These are phyloP conservation scores for Nakazawaea populi DNA, from an alignment of 805 yeast genomes.

Conservation along the genomic window DNA sequence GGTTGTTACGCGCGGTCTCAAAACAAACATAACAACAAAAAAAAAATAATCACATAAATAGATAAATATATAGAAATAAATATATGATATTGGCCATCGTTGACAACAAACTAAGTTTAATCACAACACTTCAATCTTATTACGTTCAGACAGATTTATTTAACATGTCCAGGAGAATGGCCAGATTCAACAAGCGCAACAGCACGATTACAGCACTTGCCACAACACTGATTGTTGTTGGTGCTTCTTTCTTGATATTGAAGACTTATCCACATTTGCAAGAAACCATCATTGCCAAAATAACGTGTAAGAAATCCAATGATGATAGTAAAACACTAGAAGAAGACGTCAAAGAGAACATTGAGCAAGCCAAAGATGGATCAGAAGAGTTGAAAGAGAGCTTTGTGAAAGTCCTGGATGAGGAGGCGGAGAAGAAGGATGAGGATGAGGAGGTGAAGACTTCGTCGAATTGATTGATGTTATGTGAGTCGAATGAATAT, in stretches of 20 bases:
- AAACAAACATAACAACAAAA: too few species aligned
- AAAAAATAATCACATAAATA: neutral
- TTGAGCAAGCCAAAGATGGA: neutral
- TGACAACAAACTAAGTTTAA: too few species aligned
- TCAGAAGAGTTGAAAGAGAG: conserved; percentile 6
- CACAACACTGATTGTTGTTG: conserved; percentile 6
- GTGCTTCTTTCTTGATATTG: conserved; percentile 6
- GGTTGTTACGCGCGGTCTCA: too few species aligned
- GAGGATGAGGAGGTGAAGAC: neutral
- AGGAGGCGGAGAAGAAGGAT: neutral
- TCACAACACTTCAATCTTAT: too few species aligned
- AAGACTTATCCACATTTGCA: conserved; percentile 11
- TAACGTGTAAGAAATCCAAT: neutral
- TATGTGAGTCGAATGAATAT: neutral
- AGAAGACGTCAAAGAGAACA: neutral
- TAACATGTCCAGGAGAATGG: neutral
- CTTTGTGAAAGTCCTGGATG: conserved; percentile 9
- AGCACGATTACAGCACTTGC: conserved; percentile 2
- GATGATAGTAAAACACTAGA: too few species aligned
- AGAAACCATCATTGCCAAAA: neutral
- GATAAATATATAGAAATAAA: neutral
- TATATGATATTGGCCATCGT: neutral
- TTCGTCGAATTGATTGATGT: neutral
- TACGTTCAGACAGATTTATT: too few species aligned
- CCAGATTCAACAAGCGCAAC: conserved; percentile 3